Conservation (phyloP, 768 basidiomycete genomes). For the Hygrophoropsis aurantiaca region DNA sequence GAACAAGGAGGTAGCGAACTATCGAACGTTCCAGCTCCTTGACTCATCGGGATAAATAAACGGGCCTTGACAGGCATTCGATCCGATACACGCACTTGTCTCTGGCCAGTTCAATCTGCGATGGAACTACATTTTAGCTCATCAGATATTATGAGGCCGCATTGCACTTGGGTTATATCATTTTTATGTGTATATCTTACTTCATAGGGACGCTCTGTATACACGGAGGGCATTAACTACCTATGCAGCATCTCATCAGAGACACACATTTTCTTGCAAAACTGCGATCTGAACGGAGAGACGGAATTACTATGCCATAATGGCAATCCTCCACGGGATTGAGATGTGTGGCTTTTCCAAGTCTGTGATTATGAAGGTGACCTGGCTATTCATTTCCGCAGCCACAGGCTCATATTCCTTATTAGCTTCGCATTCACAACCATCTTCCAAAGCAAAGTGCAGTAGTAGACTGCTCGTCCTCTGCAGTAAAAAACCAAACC, state of each 20-base stretch:
- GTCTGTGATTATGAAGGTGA: not conserved
- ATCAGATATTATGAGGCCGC: too few species aligned
- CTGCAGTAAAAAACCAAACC: constrained; percentile 24
- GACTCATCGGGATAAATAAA: not conserved
- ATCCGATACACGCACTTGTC: too few species aligned
- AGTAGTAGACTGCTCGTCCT: constrained; percentile 92
- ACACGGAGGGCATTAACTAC: constrained; percentile 5
- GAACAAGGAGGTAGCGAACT: constrained; percentile 20
- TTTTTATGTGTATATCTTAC: constrained; percentile 13
- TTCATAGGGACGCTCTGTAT: constrained; percentile 8
- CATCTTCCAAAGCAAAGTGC: constrained; percentile 24
- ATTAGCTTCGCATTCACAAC: not conserved
- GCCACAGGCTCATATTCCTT: not conserved
- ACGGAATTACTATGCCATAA: too few species aligned
- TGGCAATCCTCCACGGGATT: too few species aligned
- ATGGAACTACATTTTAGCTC: too few species aligned
- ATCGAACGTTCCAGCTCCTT: constrained; percentile 7
- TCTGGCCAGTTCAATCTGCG: too few species aligned
- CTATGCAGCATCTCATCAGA: too few species aligned
- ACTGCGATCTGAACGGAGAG: not conserved
- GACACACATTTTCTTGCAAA: constrained; percentile 3
- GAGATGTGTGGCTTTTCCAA: too few species aligned
- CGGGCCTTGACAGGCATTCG: too few species aligned
- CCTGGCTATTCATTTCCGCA: not conserved
- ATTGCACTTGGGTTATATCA: constrained; percentile 8